Conservation (phyloP, 352 stramenopile genomes). For the Globisporangium paroecandrum region DNA sequence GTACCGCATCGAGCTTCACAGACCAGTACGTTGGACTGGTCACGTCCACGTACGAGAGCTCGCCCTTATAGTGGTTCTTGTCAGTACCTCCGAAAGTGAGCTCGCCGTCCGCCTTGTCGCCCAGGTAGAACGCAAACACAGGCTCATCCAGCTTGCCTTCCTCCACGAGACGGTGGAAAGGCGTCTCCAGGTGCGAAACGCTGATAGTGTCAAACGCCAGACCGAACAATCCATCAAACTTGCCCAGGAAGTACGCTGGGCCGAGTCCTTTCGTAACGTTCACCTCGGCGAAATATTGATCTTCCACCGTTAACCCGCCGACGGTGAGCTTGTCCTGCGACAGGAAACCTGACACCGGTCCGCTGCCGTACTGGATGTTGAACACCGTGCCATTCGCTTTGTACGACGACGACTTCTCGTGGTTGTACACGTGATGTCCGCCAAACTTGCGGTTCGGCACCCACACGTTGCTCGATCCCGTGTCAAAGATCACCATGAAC, state of each 20-base stretch:
- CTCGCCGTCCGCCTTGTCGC: constrained; percentile 34
- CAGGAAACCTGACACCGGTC: constrained; percentile 74
- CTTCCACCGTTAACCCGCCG: constrained; percentile 27
- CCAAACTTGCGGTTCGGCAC: constrained; percentile 24
- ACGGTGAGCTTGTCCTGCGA: constrained; percentile 56
- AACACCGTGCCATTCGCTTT: constrained; percentile 71
- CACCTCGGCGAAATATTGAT: constrained; percentile 86
- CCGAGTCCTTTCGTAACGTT: constrained; percentile 87
- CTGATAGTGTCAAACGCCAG: constrained; percentile 86
- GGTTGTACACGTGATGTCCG: constrained; percentile 55
- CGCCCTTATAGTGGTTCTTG: constrained; percentile 79
- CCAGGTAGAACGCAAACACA: constrained; percentile 90
- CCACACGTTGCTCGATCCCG: constrained; percentile 32
- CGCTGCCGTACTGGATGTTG: constrained; percentile 86
- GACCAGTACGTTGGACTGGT: constrained; percentile 23
- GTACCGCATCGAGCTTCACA: constrained; percentile 35
- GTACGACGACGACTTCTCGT: constrained; percentile 59
- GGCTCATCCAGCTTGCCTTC: constrained; percentile 60
- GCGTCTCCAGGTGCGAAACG: constrained; percentile 72
- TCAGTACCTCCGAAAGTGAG: constrained; percentile 39
- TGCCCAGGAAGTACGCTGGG: constrained; percentile 83
- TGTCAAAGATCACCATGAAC: constrained; percentile 37
- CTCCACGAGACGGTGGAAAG: constrained; percentile 87
- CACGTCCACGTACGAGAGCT: constrained; percentile 67
- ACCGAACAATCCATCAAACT: constrained; percentile 93